These are phyloP conservation scores for Pseudocohnilembus persalinus DNA, from an alignment of 169 alveolate genomes.

Conservation along the genomic window DNA sequence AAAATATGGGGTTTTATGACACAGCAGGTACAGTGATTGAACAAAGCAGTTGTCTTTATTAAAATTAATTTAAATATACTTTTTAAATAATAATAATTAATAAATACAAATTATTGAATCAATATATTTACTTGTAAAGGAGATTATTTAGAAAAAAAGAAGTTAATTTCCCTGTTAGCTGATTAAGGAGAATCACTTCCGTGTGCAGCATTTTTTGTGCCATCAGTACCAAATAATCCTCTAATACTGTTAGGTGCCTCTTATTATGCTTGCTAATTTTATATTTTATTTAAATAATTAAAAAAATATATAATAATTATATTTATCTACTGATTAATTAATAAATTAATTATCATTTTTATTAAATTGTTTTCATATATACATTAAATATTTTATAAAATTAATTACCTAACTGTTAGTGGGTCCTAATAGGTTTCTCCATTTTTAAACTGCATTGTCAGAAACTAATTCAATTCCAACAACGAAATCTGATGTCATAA, in stretches of 20 bases:
- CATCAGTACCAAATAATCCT: conserved; percentile 82
- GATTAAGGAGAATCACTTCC: conserved; percentile 70
- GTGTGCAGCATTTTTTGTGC: conserved; percentile 77
- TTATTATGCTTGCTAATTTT: conserved; percentile 60
- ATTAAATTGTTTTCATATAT: background rate
- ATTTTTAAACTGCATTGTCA: conserved; percentile 73
- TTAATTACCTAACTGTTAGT: conserved; percentile 47
- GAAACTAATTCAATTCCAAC: conserved; percentile 84
- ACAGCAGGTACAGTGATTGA: conserved; percentile 85
- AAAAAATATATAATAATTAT: too few relatives aligned
- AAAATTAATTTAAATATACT: too few relatives aligned
- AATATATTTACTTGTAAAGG: conserved; percentile 1
- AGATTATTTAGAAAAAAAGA: conserved; percentile 68
- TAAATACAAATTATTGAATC: background rate
- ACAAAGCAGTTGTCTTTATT: conserved; percentile 58
- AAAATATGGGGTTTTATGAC: conserved; percentile 85
- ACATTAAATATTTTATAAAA: background rate
- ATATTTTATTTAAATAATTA: too few relatives aligned
- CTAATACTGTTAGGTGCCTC: conserved; percentile 72
- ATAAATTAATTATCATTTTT: too few relatives aligned
- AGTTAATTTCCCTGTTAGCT: conserved; percentile 72
- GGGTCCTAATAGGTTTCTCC: conserved; percentile 84
- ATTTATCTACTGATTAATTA: too few relatives aligned
- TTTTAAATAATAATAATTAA: too few relatives aligned
- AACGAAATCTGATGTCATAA: conserved; percentile 74